Conservation (phyloP, 1,284 basidiomycete species). For the Cutaneotrichosporon mucoides region DNA sequence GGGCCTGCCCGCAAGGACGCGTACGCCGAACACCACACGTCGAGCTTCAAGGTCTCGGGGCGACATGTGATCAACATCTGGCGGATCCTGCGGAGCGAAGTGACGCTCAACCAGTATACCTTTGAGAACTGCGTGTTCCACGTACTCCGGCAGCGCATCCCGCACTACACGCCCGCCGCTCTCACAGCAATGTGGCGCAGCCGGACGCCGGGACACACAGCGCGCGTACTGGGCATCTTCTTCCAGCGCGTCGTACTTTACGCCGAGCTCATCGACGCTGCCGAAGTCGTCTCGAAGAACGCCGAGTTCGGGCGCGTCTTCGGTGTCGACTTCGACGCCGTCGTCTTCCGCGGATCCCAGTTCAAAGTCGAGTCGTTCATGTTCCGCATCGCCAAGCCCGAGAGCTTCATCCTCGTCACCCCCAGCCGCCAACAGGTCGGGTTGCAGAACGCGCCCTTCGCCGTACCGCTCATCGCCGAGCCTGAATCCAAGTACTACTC, state of each 20-base stretch:
- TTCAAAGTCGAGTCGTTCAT: constrained; percentile 99
- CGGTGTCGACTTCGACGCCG: constrained; percentile 94
- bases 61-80: constrained; percentile 89
- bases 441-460: constrained; percentile 91
- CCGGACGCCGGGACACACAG: constrained; percentile 56
- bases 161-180: constrained; percentile 65
- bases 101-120: constrained; percentile 72
- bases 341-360: constrained; percentile 89
- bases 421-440: constrained; percentile 84
- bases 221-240: constrained; percentile 62
- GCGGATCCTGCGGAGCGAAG: constrained; percentile 85
- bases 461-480: constrained; percentile 88
- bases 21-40: constrained; percentile 72
- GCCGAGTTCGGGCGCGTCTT: constrained; percentile 98
- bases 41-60: constrained; percentile 78
- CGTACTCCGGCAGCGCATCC: constrained; percentile 69
- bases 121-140: constrained; percentile 89
- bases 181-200: constrained; percentile 72
- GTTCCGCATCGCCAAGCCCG: constrained; percentile 96
- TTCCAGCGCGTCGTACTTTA: constrained; percentile 61
- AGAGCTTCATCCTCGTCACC: constrained; percentile 81
- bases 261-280: constrained; percentile 70
- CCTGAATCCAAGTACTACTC: constrained; percentile 89
- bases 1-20: constrained; percentile 55
- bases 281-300: constrained; percentile 79